Evolutionary conservation across 2,329 filamentous ascomycete genomes (phyloP), one percentile per base, ranked within the genome.

Genomic region (Cytospora leucostoma): DNA sequence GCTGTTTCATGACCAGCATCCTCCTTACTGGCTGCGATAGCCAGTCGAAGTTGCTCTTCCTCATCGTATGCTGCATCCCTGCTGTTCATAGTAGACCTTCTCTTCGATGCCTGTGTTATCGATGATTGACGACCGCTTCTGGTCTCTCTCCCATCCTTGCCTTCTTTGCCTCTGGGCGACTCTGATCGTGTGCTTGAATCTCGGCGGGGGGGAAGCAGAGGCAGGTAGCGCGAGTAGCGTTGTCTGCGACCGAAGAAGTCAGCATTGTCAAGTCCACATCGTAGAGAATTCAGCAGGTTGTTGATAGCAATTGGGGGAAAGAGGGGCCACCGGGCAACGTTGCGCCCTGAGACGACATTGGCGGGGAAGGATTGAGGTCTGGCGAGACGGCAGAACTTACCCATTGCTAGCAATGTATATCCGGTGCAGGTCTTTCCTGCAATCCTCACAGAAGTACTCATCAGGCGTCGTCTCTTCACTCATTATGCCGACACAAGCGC

Each of bases 361-460:
- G 38, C 15, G 6, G 15, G 21, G 33, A 5, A 4, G n/a, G 4
- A 38, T 8, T 2, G 10, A n/a, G 17, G 15, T n/a, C 4, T 7
- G 15, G 27, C 13, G 6, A 47, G 19, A 63, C 62, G 53, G 35
- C 51, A 21, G 69, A 38, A 80, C 91, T 81, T 84, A 98, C 95
- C 93, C 93, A 81, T 93, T 95, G 70, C 84, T 82, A 68, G 92
- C 91, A 61, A 83, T 87, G 71, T 88, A 88, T 67, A 97, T 88
- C 73, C 88, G 92, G 81, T 99, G 95, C 59, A 96, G 83, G 74
- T 97, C 93, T 74, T 93, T 93, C 68, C 91, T 88, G 78, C 95
- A 99, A 75, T 92, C 86, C 78, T 99, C 95, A 78, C 95, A 99
- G 74, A 95, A 99, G 79, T 99, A 99, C 76, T 98, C 93, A 61